phyloP scores from a whole-genome alignment of 2,329 filamentous ascomycete species.

The Penicillium palitans region DNA sequence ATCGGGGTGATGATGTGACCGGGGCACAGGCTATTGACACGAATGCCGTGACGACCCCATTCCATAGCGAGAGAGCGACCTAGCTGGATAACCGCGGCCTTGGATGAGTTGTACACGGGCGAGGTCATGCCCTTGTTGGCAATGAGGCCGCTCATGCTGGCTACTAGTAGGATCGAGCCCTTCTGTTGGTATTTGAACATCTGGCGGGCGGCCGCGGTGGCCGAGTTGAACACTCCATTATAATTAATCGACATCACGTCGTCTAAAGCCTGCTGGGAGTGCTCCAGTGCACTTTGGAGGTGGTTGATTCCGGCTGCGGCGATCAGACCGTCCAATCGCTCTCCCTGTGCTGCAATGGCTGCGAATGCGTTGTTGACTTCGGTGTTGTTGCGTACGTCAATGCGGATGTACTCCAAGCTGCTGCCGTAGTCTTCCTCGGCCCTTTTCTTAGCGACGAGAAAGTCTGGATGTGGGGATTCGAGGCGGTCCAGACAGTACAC shows the following conservation, averaged over 20 bases:
- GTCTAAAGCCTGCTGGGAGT: constrained; percentile 42
- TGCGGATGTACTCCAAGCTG: constrained; percentile 47
- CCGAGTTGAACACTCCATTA: constrained; percentile 51
- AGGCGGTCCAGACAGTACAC: constrained; percentile 53
- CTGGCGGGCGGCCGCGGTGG: constrained; percentile 50
- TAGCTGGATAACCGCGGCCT: constrained; percentile 56
- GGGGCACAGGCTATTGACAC: constrained; percentile 56
- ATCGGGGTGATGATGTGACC: constrained; percentile 66
- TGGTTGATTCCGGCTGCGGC: constrained; percentile 48
- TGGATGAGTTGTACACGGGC: constrained; percentile 55
- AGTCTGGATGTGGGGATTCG: constrained; percentile 46
- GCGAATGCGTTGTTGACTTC: constrained; percentile 39
- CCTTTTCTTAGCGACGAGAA: constrained; percentile 41
- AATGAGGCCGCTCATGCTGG: constrained; percentile 53
- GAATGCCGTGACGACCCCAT: constrained; percentile 53
- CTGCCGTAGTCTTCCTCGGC: constrained; percentile 40
- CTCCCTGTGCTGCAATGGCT: constrained; percentile 36
- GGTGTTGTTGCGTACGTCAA: constrained; percentile 48
- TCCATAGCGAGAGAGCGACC: constrained; percentile 54
- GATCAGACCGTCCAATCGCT: constrained; percentile 44
- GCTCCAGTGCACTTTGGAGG: constrained; percentile 43
- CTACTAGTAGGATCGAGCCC: constrained; percentile 52
- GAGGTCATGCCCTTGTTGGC: constrained; percentile 50
- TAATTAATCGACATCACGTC: constrained; percentile 53
- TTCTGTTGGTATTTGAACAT: constrained; percentile 52